These are phyloP conservation scores for Monascus ruber DNA, from an alignment of 2,329 filamentous ascomycete genomes.

Conservation along the genomic window DNA sequence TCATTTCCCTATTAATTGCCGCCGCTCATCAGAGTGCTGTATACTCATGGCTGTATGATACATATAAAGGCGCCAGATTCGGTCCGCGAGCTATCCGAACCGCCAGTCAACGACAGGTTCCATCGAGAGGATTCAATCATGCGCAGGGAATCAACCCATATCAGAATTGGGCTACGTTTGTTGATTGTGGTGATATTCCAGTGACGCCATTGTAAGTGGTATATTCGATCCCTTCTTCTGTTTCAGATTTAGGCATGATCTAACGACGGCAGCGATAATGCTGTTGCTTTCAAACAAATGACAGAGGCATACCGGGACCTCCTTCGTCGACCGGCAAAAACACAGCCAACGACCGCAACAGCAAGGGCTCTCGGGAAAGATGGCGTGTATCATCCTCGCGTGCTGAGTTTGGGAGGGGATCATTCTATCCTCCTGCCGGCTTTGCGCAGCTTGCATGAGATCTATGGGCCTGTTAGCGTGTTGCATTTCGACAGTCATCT, in stretches of 20 bases:
- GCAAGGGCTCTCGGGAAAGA: slow-evolving; percentile 5
- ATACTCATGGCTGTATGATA: not conserved
- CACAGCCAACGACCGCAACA: slow-evolving; percentile 31
- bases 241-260: not conserved
- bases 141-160: slow-evolving; percentile 40
- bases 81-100: slow-evolving; percentile 42
- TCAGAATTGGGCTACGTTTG: slow-evolving; percentile 39
- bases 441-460: slow-evolving; percentile 36
- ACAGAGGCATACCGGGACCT: slow-evolving; percentile 26
- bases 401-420: slow-evolving; percentile 45
- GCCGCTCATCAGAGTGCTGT: too few relatives aligned
- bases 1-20: not conserved
- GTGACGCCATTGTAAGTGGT: slow-evolving; percentile 30
- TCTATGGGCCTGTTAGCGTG: slow-evolving; percentile 43
- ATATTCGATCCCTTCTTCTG: not conserved
- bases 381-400: slow-evolving; percentile 26
- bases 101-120: slow-evolving; percentile 28
- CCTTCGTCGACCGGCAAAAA: slow-evolving; percentile 12
- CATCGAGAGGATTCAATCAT: slow-evolving; percentile 38
- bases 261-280: not conserved
- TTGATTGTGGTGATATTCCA: slow-evolving; percentile 46
- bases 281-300: not conserved
- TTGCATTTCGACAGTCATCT: slow-evolving; percentile 49
- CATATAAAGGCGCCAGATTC: slow-evolving; percentile 31
- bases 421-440: slow-evolving; percentile 46